These are phyloP conservation scores for Trichophyton simii DNA, from an alignment of 2,329 filamentous ascomycete genomes.

Conservation along the genomic window DNA sequence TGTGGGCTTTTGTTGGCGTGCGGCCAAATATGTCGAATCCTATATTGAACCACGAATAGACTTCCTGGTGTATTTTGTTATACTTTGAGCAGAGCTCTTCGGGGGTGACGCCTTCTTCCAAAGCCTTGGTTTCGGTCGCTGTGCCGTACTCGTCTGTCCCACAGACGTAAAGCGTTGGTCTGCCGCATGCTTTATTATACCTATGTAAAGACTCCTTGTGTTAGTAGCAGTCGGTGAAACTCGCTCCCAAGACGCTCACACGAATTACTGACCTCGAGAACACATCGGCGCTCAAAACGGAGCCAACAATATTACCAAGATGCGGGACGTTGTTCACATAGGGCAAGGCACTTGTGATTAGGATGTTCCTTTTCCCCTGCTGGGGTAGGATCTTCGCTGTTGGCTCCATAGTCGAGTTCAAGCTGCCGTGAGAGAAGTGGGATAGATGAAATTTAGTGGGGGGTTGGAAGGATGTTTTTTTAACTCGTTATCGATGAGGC, in stretches of 20 bases:
- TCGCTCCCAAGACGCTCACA: not conserved
- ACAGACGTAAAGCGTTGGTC: slow-evolving; percentile 27
- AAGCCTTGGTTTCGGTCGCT: slow-evolving; percentile 86
- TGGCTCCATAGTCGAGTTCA: slow-evolving; percentile 10
- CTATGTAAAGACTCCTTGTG: slow-evolving; percentile 1
- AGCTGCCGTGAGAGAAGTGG: slow-evolving; percentile 4
- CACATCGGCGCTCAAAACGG: slow-evolving; percentile 78
- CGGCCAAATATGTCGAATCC: slow-evolving; percentile 90
- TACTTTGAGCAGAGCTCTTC: slow-evolving; percentile 84
- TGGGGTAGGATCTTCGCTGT: slow-evolving; percentile 13
- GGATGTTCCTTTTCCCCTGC: slow-evolving; percentile 67
- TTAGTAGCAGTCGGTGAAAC: not conserved
- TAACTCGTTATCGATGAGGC: not conserved
- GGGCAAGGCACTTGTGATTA: slow-evolving; percentile 83
- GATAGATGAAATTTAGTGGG: slow-evolving; percentile 5
- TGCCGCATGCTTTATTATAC: slow-evolving; percentile 16
- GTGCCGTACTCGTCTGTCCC: slow-evolving; percentile 93
- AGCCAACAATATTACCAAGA: slow-evolving; percentile 78
- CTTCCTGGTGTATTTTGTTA: slow-evolving; percentile 74
- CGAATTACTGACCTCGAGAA: slow-evolving; percentile 40
- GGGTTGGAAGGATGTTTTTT: not conserved
- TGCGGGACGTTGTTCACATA: slow-evolving; percentile 75
- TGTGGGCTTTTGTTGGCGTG: slow-evolving; percentile 80
- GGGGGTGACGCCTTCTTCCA: slow-evolving; percentile 74
- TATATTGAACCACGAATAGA: slow-evolving; percentile 95